A percentile compares a stretch with the other conserved stretches of the same genome.
These are phyloP conservation scores for Gossypioides kirkii DNA, from an alignment of 345 rosid genomes.

Conservation along the genomic window DNA sequence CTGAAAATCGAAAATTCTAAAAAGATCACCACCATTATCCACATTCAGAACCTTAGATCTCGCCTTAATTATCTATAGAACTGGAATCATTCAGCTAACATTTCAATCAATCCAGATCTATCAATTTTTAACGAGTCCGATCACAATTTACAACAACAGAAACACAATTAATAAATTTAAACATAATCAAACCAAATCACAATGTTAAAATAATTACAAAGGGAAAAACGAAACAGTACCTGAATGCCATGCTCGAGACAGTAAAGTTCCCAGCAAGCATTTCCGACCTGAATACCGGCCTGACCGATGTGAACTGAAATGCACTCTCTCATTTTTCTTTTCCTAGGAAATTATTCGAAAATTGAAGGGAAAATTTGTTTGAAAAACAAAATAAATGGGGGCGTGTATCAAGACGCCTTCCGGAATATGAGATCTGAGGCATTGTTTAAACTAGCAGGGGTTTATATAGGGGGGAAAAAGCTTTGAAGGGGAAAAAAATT, in stretches of 20 bases:
- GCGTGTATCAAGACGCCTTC: slow-evolving; percentile 61
- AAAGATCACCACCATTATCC: background rate
- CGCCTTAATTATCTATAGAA: background rate
- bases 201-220: background rate
- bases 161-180: background rate
- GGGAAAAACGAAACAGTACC: slow-evolving; percentile 17
- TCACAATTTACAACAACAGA: background rate
- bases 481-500: background rate
- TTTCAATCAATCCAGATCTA: background rate
- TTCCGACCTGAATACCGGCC: slow-evolving; percentile 63
- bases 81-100: background rate
- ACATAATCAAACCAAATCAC: background rate
- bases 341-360: background rate
- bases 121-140: background rate
- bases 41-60: background rate
- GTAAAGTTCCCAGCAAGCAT: slow-evolving; percentile 59
- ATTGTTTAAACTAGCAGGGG: background rate
- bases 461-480: background rate
- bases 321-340: slow-evolving; percentile 47
- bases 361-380: background rate
- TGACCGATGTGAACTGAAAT: slow-evolving; percentile 53
- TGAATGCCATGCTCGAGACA: slow-evolving; percentile 52
- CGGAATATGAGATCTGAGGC: background rate
- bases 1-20: slow-evolving; percentile 13
- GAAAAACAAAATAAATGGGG: background rate